These are phyloP conservation scores for Ziziphus jujuba DNA, from an alignment of 306 rosid genomes.

Conservation along the genomic window DNA sequence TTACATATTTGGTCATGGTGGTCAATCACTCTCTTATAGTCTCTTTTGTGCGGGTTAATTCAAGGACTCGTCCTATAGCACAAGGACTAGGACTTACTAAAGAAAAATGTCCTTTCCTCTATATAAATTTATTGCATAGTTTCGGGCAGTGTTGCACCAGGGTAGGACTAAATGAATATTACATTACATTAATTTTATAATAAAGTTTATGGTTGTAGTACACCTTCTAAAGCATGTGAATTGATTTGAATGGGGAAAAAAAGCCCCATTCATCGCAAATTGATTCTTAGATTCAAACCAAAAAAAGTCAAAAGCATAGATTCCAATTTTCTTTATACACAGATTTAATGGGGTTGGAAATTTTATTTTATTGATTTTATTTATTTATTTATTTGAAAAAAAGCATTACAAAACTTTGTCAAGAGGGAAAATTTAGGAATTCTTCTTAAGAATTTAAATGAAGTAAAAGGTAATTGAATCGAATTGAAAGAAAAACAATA, in stretches of 20 bases:
- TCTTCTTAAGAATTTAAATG: neutral
- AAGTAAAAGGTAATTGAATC: neutral
- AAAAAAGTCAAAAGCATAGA: constrained; percentile 32
- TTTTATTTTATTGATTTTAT: neutral
- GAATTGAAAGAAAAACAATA: neutral
- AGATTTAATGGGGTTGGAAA: neutral
- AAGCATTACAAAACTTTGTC: too few species aligned
- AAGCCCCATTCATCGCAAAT: constrained; percentile 14
- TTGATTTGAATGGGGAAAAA: neutral
- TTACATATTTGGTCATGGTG: constrained; percentile 7
- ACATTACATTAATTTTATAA: too few species aligned
- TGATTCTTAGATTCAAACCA: constrained; percentile 3
- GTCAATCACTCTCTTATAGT: constrained; percentile 8
- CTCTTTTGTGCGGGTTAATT: too few species aligned
- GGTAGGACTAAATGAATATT: too few species aligned
- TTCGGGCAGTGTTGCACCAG: neutral
- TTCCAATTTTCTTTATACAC: constrained; percentile 20
- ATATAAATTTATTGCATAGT: neutral
- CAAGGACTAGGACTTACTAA: neutral
- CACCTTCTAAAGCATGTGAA: neutral
- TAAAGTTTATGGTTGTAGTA: too few species aligned
- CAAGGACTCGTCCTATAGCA: neutral
- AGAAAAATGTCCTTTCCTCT: neutral
- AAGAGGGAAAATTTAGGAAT: too few species aligned
- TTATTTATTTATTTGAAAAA: too few species aligned